Evolutionary conservation across 164 flowering plant species (phyloP).

Genomic region (Macadamia integrifolia): DNA sequence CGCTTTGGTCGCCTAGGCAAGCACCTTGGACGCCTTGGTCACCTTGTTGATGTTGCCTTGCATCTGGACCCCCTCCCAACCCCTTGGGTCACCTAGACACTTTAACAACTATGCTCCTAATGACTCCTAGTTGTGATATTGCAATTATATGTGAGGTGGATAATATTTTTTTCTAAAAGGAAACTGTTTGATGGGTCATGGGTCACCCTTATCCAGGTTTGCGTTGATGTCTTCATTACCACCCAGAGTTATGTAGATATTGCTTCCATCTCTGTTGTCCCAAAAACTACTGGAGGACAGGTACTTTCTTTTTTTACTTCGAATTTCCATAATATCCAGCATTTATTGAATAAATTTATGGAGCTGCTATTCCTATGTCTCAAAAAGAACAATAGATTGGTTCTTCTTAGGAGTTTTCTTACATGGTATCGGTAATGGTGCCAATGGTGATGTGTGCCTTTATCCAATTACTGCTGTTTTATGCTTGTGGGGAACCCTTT

Average conservation of each 20-base stretch:
- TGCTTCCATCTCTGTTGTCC: constrained; percentile 88
- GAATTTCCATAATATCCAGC: background rate
- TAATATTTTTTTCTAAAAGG: background rate
- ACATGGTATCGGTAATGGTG: background rate
- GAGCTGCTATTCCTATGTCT: background rate
- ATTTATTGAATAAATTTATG: background rate
- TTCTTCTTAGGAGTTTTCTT: background rate
- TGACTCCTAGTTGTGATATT: background rate
- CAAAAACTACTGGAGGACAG: constrained; percentile 98
- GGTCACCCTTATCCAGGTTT: constrained; percentile 54
- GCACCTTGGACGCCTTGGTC: too few species aligned
- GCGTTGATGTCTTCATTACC: constrained; percentile 84
- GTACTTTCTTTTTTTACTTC: constrained; percentile 26
- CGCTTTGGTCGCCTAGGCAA: too few species aligned
- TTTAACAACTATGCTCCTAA: too few species aligned
- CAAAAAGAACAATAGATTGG: background rate
- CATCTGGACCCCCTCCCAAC: too few species aligned
- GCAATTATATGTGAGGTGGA: background rate
- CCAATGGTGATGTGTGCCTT: background rate
- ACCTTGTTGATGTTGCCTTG: too few species aligned
- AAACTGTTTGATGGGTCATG: background rate
- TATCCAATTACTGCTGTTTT: too few species aligned
- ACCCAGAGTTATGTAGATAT: constrained; percentile 86
- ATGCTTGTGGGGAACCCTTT: too few species aligned
- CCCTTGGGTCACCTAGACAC: too few species aligned